Evolutionary conservation across 2,329 filamentous ascomycete genomes (phyloP), one percentile per base, ranked within the genome.

Genomic region (Pseudocercospora fijiensis): DNA sequence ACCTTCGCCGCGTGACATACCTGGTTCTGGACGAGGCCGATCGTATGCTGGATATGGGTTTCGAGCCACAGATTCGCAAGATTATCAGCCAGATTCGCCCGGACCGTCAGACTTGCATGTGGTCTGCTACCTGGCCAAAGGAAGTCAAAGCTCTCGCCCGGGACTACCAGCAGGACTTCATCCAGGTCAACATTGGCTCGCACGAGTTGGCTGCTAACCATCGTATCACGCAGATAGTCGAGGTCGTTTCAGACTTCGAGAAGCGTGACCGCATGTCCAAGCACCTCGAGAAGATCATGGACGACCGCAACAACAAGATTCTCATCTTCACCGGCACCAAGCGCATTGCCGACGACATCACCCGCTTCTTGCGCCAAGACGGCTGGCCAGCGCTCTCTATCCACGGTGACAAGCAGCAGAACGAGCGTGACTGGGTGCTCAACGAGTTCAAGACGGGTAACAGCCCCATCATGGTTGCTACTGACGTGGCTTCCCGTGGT

Each of bases 21-120:
- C 85, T 99, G 63, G 95, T 98, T 71, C 92, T 99, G 69, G 95
- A 99, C 75, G 95, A 99, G 84, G 95, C 95, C 78, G 95, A 99
- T 82, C 94, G 95, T 76, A 99, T 99, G 95, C 85, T 99, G 78
- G 95, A 99, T 83, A 99, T 99, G 95, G 95, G 95, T 87, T 98
- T 99, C 82, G 95, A 99, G 83, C 95, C 95, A 71, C 95, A 98
- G 80, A 98, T 99, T 75, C 92, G 95, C 83, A 98, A 98, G 84
- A 98, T 99, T 71, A 93, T 99, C 72, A 86, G 90, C 68, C 95
- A 99, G 82, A 98, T 98, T 80, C 92, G 95, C 72, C 95, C 95
- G 60, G 95, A 99, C 78, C 90, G 95, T 85, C 95, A 99, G 80
- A 99, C 95, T 67, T 95, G 95, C 84, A 96, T 99, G 92, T 99